Conservation (phyloP, 306 rosid species). For the Inga laurina region DNA sequence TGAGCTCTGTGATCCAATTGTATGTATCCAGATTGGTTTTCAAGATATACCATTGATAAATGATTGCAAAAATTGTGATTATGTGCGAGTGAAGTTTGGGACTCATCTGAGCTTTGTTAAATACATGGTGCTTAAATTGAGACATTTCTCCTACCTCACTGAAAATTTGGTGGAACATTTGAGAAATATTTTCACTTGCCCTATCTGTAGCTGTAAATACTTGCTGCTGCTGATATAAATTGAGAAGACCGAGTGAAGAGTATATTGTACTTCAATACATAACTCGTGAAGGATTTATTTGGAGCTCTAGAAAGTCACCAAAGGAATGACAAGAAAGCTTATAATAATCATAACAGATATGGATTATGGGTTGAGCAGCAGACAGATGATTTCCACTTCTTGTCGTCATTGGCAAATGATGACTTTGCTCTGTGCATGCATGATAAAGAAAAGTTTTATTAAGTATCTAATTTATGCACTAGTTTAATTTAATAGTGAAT, state of each 20-base stretch:
- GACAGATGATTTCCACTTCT: not conserved
- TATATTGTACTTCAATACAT: not conserved
- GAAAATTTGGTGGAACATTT: conserved; percentile 13
- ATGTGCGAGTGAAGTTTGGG: not conserved
- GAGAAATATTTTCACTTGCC: conserved; percentile 6
- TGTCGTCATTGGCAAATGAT: not conserved
- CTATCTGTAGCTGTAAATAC: not conserved
- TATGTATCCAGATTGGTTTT: conserved; percentile 9
- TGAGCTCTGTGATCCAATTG: conserved; percentile 17
- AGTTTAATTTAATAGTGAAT: too few relatives aligned
- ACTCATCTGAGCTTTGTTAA: not conserved
- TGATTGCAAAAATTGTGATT: not conserved
- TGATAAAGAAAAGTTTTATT: not conserved
- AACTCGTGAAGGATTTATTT: not conserved
- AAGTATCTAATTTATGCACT: too few relatives aligned
- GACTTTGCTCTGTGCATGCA: conserved; percentile 9
- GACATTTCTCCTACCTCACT: conserved; percentile 2
- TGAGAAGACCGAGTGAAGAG: not conserved
- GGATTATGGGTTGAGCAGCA: conserved; percentile 2
- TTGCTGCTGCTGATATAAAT: not conserved
- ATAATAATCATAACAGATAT: not conserved
- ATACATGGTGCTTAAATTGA: not conserved
- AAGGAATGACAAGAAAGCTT: not conserved
- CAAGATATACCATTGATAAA: not conserved
- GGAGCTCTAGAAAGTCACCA: not conserved